These are phyloP conservation scores for Symbiodinium pilosum DNA, from an alignment of 73 alveolate species.

Conservation along the genomic window DNA sequence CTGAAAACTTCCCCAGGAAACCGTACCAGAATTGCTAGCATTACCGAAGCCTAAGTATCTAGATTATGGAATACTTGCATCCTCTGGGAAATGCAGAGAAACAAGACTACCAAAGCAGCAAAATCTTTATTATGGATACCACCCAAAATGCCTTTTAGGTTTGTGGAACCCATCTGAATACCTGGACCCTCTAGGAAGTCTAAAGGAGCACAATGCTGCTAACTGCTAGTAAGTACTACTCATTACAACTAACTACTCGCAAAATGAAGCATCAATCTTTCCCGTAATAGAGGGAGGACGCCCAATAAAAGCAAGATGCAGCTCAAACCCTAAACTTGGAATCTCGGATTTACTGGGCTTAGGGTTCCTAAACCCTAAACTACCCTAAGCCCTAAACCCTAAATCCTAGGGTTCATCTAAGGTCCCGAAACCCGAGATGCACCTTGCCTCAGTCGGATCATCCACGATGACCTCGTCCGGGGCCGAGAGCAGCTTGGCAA, in stretches of 20 bases:
- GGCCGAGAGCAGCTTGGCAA: conserved; percentile 68
- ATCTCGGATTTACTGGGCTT: neutral
- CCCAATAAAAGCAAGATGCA: neutral
- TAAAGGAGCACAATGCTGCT: neutral
- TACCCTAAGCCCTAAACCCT: neutral
- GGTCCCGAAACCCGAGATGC: neutral
- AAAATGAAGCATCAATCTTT: neutral
- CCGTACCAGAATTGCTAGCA: too few relatives aligned
- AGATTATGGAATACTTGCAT: too few relatives aligned
- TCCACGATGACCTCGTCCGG: conserved; percentile 83
- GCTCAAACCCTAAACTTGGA: neutral
- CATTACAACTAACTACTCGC: neutral
- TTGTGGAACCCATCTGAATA: neutral
- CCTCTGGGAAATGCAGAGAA: too few relatives aligned
- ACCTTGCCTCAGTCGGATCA: conserved; percentile 18
- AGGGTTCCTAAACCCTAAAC: neutral
- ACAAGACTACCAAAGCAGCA: too few relatives aligned
- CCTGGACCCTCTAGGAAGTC: neutral
- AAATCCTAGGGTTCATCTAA: neutral
- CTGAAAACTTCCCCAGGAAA: neutral
- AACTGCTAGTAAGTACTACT: neutral
- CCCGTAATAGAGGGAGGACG: neutral
- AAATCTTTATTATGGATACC: too few relatives aligned
- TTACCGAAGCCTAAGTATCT: too few relatives aligned
- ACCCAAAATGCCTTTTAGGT: neutral